Evolutionary conservation across 1,139 yeast genomes (phyloP), one percentile per base, ranked within the genome.

Genomic region (Taphrina communis): DNA sequence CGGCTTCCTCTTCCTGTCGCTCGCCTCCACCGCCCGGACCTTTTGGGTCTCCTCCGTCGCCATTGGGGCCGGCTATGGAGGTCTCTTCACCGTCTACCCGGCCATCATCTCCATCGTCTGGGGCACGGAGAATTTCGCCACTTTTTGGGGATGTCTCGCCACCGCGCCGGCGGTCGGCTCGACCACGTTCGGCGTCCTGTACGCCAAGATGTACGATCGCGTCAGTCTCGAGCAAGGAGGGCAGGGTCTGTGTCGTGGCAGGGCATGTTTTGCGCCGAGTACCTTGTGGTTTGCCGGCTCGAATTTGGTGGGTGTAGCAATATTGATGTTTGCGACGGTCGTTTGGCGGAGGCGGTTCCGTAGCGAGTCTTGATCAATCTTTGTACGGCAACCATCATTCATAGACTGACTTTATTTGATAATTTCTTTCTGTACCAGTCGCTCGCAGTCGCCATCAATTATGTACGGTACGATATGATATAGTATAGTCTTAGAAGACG

Each of bases 101-200:
- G 88, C 96, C 0, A 81, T 92, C 8, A 87, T 90, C 2, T 88
- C 96, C 0, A 82, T 87, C 2, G 84, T 89, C 0, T 94, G 97
- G 97, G 97, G 98, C 0, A 85, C 90, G 48, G 93, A 89, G 69
- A 84, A 90, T 65, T 86, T 94, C 76, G 98, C 98, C 0, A 89
- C 97, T 1, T 89, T 95, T 0, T 94, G 97, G 93, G 98, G 98
- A 1, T 82, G 90, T 41, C 89, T 91, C 75, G 87, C 93, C 85
- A 82, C 90, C 44, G 97, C 97, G 0, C 97, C 98, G 0, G 97
- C 98, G 0, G 73, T 91, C 1, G 97, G 97, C 0, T 83, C 96
- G 0, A 82, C 90, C 6, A 73, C 85, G 0, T 90, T 84, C 75
- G 94, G 97, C 1, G 75, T 89, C 70, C 74, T 87, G 25, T 93